Conservation (phyloP, 2,329 filamentous ascomycete genomes). For the Pyrenophora teres region DNA sequence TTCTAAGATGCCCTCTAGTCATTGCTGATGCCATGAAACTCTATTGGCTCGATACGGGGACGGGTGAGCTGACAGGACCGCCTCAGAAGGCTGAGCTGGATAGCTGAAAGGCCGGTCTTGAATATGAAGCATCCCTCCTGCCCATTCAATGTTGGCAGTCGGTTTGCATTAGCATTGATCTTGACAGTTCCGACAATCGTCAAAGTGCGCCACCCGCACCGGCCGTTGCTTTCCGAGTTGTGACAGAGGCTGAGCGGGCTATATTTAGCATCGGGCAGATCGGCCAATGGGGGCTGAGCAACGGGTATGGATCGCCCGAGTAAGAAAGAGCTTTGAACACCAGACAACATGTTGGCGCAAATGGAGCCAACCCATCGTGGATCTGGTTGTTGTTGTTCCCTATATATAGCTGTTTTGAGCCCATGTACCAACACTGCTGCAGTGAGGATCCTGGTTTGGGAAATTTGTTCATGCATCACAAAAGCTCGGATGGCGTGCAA, state of each 20-base stretch:
- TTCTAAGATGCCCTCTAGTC: constrained; percentile 4
- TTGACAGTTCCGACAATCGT: not conserved
- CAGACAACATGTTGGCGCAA: not conserved
- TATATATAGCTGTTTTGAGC: not conserved
- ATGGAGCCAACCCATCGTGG: not conserved
- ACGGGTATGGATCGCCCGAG: constrained; percentile 10
- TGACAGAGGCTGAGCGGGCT: constrained; percentile 26
- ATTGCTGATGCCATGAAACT: constrained; percentile 11
- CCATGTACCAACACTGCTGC: not conserved
- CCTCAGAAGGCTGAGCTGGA: constrained; percentile 6
- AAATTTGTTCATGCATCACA: not conserved
- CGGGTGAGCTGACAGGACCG: constrained; percentile 2
- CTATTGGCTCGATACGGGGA: constrained; percentile 5
- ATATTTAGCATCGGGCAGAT: constrained; percentile 22
- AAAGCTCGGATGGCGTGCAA: too few species aligned
- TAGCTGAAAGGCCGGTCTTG: constrained; percentile 4
- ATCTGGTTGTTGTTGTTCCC: not conserved
- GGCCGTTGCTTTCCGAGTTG: not conserved
- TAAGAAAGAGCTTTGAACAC: constrained; percentile 3
- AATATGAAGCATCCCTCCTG: too few species aligned
- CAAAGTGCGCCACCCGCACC: not conserved
- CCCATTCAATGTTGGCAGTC: not conserved
- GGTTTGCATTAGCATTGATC: too few species aligned
- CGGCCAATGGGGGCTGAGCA: constrained; percentile 13
- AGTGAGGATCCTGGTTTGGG: not conserved